Conservation (phyloP, 257 asterid genomes). For the Galeopsis tetrahit region DNA sequence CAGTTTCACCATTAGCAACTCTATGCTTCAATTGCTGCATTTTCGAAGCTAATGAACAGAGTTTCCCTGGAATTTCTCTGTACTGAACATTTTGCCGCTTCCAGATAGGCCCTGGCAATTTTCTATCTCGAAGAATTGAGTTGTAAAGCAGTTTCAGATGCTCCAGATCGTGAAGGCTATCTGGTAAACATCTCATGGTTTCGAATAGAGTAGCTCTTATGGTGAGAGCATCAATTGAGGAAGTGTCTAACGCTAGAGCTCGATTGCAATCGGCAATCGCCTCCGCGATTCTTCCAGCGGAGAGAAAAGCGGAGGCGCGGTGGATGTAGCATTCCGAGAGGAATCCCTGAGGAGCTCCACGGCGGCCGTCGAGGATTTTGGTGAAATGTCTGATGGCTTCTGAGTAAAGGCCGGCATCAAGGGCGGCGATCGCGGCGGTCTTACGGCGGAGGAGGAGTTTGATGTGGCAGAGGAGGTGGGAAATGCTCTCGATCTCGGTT, state of each 20-base stretch:
- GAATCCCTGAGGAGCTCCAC: constrained; percentile 76
- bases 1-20: constrained; percentile 82
- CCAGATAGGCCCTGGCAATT: constrained; percentile 85
- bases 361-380: constrained; percentile 75
- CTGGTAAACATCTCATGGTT: constrained; percentile 75
- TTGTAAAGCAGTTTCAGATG: constrained; percentile 86
- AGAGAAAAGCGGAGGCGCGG: constrained; percentile 62
- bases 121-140: constrained; percentile 76
- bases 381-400: constrained; percentile 80
- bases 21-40: constrained; percentile 81
- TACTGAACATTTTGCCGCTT: constrained; percentile 77
- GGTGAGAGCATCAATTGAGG: constrained; percentile 76
- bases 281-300: constrained; percentile 67
- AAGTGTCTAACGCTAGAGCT: constrained; percentile 83
- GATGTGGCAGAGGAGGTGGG: constrained; percentile 72
- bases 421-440: constrained; percentile 77
- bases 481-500: constrained; percentile 63
- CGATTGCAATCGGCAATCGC: constrained; percentile 79
- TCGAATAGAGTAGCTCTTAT: constrained; percentile 78
- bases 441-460: constrained; percentile 75
- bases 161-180: constrained; percentile 91
- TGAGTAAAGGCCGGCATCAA: constrained; percentile 66
- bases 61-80: constrained; percentile 87
- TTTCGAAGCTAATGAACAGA: constrained; percentile 78
- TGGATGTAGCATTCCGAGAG: constrained; percentile 69